These are phyloP conservation scores for Lagenaria siceraria DNA, from an alignment of 306 rosid species.

Conservation along the genomic window DNA sequence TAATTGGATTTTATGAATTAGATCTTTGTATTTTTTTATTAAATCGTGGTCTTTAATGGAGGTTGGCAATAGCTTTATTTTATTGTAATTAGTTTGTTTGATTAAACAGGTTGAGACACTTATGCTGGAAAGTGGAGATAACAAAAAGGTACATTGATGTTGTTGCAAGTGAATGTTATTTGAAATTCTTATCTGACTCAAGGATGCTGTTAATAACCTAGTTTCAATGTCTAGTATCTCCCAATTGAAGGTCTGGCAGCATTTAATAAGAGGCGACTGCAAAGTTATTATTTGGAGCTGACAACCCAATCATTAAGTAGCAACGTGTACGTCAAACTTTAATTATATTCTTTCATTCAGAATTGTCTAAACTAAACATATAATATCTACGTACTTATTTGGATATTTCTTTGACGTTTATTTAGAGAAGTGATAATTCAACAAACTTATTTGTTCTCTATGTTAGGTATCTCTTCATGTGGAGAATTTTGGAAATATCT, in stretches of 20 bases:
- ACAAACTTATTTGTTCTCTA: neutral
- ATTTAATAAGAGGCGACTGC: slow-evolving; percentile 87
- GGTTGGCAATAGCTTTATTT: neutral
- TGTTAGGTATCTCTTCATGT: too few relatives aligned
- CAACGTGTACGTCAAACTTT: slow-evolving; percentile 53
- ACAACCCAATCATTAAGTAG: slow-evolving; percentile 57
- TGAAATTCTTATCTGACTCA: neutral
- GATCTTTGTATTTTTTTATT: neutral
- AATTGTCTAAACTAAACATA: neutral
- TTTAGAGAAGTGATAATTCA: neutral
- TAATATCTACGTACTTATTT: neutral
- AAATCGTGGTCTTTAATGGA: neutral
- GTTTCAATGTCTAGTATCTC: slow-evolving; percentile 49
- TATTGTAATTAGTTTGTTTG: neutral
- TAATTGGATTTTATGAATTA: slow-evolving; percentile 4
- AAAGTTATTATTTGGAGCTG: slow-evolving; percentile 79
- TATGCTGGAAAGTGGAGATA: slow-evolving; percentile 78
- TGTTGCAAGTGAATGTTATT: slow-evolving; percentile 9
- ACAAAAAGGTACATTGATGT: slow-evolving; percentile 64
- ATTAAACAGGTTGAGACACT: slow-evolving; percentile 69
- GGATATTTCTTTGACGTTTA: neutral
- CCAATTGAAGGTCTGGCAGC: slow-evolving; percentile 98
- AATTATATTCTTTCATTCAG: neutral
- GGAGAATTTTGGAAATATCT: too few relatives aligned
- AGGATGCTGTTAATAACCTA: slow-evolving; percentile 18